Conservation (phyloP, 805 yeast genomes). For the Yarrowia divulgata region DNA sequence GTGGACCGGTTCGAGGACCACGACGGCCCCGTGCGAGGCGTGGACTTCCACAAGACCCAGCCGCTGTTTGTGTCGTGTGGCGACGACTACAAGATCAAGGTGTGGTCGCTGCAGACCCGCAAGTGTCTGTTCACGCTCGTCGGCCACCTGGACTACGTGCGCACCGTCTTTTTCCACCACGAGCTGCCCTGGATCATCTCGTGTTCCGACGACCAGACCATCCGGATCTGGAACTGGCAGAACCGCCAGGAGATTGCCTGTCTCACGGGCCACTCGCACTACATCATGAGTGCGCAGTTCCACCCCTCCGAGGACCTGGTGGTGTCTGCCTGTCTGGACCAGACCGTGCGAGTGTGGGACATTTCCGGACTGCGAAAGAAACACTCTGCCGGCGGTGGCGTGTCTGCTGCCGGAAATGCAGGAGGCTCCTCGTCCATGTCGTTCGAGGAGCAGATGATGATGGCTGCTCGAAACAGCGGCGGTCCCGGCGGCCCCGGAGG, state of each 20-base stretch:
- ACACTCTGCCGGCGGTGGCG: conserved; percentile 70
- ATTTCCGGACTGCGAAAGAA: conserved; percentile 92
- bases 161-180: conserved; percentile 89
- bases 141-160: conserved; percentile 94
- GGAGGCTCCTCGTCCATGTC: conserved; percentile 44
- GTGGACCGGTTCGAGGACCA: conserved; percentile 97
- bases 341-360: conserved; percentile 99
- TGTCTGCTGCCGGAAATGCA: too few relatives aligned
- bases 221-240: conserved; percentile 99
- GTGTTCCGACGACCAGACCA: conserved; percentile 97
- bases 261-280: conserved; percentile 96
- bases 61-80: conserved; percentile 97
- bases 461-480: conserved; percentile 56
- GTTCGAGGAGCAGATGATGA: conserved; percentile 56
- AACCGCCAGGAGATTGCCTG: conserved; percentile 97
- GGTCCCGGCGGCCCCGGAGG: conserved; percentile 39
- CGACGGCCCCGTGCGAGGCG: conserved; percentile 96
- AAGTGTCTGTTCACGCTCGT: conserved; percentile 89
- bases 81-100: conserved; percentile 93
- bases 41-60: conserved; percentile 97
- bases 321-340: conserved; percentile 95
- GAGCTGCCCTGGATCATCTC: conserved; percentile 98
- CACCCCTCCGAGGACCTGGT: conserved; percentile 94
- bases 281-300: conserved; percentile 97
- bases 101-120: conserved; percentile 92